Percentiles rank a stretch among this genome's conserved stretches.
Conservation (phyloP, 345 rosid species). For the Barbarea vulgaris region DNA sequence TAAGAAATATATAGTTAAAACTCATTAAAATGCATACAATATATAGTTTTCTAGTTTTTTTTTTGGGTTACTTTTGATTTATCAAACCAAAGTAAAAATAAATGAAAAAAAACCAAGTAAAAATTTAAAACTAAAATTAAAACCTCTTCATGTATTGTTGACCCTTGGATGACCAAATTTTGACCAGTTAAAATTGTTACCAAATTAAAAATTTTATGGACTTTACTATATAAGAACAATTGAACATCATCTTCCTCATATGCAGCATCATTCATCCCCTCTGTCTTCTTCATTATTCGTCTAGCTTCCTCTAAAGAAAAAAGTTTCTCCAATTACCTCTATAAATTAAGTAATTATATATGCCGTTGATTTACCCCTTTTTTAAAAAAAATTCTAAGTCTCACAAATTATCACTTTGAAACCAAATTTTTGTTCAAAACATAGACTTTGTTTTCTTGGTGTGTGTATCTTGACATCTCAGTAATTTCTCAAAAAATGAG, state of each 20-base stretch:
- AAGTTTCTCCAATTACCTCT: neutral
- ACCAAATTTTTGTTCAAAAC: neutral
- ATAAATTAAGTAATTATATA: neutral
- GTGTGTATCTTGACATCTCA: neutral
- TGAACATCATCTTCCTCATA: neutral
- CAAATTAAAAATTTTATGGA: neutral
- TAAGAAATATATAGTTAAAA: neutral
- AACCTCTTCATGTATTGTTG: neutral
- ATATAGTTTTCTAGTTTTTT: neutral
- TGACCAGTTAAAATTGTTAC: conserved; percentile 23
- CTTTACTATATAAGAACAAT: conserved; percentile 16
- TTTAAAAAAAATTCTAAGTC: neutral
- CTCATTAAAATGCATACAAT: too few relatives aligned
- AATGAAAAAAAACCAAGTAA: neutral
- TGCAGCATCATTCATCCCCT: neutral
- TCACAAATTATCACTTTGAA: neutral
- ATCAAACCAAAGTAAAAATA: neutral
- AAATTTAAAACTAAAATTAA: neutral
- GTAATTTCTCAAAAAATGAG: neutral
- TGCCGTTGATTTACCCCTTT: neutral
- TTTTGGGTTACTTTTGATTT: neutral
- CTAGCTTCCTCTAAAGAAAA: neutral
- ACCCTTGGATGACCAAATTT: conserved; percentile 8
- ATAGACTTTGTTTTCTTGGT: too few relatives aligned
- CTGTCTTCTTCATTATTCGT: neutral